These are phyloP conservation scores for Tuber microsphaerosporum DNA, from an alignment of 495 filamentous ascomycete species.

Conservation along the genomic window DNA sequence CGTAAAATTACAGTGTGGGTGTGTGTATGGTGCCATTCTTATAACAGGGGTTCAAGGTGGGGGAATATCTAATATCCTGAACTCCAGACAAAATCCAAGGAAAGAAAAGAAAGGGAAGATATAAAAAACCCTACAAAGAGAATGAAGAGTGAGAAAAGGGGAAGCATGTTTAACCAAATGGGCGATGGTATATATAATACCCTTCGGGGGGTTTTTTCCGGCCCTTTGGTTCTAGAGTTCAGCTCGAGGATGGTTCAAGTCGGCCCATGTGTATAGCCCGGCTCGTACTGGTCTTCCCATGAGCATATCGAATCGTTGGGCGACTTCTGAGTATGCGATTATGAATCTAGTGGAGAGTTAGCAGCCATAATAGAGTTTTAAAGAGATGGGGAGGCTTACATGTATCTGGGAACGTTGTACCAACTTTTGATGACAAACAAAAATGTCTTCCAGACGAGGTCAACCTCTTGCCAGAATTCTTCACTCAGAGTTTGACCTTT, in stretches of 20 bases:
- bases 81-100: slow-evolving; percentile 6
- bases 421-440: slow-evolving; percentile 64
- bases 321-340: slow-evolving; percentile 18
- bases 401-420: slow-evolving; percentile 56
- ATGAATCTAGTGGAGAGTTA: slow-evolving; percentile 11
- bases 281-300: slow-evolving; percentile 14
- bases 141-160: neutral
- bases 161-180: neutral
- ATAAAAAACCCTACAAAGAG: slow-evolving; percentile 9
- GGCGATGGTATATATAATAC: neutral
- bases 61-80: neutral
- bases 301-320: slow-evolving; percentile 18
- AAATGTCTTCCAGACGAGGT: slow-evolving; percentile 54
- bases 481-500: slow-evolving; percentile 50
- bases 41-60: neutral
- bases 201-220: neutral
- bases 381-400: slow-evolving; percentile 52
- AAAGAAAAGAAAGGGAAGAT: neutral
- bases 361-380: neutral
- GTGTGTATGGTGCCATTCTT: neutral
- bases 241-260: slow-evolving; percentile 6
- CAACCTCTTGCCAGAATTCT: slow-evolving; percentile 57
- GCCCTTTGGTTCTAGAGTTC: slow-evolving; percentile 17
- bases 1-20: neutral
- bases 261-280: slow-evolving; percentile 21